phyloP scores from a whole-genome alignment of 2,329 filamentous ascomycete species.

The Epichloe gansuensis region DNA sequence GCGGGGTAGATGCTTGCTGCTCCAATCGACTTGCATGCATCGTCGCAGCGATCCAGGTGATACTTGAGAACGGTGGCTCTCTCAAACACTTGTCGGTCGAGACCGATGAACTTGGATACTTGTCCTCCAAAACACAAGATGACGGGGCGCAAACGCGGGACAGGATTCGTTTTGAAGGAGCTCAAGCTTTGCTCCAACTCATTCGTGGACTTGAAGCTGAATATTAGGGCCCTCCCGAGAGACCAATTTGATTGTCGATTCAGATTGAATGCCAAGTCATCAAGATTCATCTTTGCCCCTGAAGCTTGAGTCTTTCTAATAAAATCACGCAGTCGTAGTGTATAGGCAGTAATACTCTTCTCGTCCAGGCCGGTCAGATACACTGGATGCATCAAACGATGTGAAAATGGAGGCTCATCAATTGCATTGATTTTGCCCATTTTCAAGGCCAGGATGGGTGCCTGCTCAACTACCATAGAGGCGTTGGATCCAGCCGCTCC shows the following conservation, averaged over 20 bases:
- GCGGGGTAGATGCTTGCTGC: constrained; percentile 16
- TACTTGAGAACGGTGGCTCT: constrained; percentile 10
- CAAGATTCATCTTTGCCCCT: background rate
- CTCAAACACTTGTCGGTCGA: constrained; percentile 20
- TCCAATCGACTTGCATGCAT: constrained; percentile 7
- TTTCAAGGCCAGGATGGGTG: constrained; percentile 2
- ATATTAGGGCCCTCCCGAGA: constrained; percentile 12
- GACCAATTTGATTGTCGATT: constrained; percentile 17
- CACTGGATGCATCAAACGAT: background rate
- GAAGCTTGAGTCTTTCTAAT: too few relatives aligned
- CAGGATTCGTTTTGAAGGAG: constrained; percentile 5
- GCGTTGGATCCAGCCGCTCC: constrained; percentile 25
- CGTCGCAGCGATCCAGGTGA: constrained; percentile 8
- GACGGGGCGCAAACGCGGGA: constrained; percentile 13
- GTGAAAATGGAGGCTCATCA: background rate
- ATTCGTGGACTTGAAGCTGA: constrained; percentile 8
- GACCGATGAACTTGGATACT: constrained; percentile 16
- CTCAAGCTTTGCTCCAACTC: constrained; percentile 14
- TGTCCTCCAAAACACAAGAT: constrained; percentile 24
- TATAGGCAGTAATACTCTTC: background rate
- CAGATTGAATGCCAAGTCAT: constrained; percentile 21
- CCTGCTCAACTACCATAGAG: constrained; percentile 12
- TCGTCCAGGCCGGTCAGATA: constrained; percentile 2
- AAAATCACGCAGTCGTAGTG: background rate
- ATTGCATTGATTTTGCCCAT: too few relatives aligned